Evolutionary conservation across 1,284 basidiomycete species (phyloP).

Genomic region (Irpex sp.): DNA sequence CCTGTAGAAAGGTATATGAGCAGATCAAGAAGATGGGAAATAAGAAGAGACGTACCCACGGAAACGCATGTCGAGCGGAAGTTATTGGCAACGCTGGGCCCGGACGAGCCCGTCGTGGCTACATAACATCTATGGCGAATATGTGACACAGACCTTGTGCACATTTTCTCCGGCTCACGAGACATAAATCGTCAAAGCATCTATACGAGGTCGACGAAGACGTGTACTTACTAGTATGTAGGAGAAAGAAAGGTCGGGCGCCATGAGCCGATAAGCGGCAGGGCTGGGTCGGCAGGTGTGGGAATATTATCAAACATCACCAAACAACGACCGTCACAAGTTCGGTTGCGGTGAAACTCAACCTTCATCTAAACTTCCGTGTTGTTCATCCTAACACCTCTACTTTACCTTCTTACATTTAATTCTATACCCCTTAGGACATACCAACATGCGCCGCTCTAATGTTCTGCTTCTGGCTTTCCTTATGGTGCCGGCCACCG

Average conservation of each 20-base stretch:
- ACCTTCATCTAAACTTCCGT: background rate
- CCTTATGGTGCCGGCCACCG: constrained; percentile 28
- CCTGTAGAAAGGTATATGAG: background rate
- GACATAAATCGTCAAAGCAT: too few relatives aligned
- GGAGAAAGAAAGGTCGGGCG: too few relatives aligned
- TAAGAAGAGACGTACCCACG: background rate
- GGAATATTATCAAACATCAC: background rate
- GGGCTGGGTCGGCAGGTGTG: too few relatives aligned
- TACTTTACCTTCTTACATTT: background rate
- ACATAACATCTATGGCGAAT: background rate
- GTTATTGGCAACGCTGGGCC: background rate
- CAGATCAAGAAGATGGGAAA: background rate
- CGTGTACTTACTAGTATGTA: too few relatives aligned
- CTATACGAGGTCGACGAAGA: too few relatives aligned
- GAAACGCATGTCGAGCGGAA: background rate
- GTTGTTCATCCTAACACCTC: background rate
- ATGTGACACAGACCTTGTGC: background rate
- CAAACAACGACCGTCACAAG: background rate
- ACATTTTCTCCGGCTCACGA: too few relatives aligned
- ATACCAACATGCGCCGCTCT: constrained; percentile 14
- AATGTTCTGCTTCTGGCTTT: constrained; percentile 19
- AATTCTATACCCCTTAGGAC: background rate
- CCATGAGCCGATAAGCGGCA: too few relatives aligned
- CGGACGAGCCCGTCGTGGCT: background rate
- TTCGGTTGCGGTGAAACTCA: background rate